Percentiles rank a stretch among this genome's conserved stretches.
Evolutionary conservation across 2,329 filamentous ascomycete genomes (phyloP).

Genomic region (Fusarium sublunatum): DNA sequence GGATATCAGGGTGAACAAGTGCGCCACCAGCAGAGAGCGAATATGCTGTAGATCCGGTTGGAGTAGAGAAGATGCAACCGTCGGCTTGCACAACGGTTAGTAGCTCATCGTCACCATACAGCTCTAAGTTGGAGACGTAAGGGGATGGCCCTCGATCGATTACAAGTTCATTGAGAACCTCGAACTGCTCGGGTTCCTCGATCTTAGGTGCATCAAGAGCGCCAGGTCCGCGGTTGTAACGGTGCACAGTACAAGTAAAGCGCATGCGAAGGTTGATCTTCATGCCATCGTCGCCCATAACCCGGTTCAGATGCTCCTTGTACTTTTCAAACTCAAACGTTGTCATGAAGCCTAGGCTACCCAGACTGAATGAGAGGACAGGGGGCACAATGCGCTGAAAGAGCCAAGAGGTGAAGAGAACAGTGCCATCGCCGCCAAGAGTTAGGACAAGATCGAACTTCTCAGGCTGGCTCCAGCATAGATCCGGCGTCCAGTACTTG

Average conservation of each 20-base stretch:
- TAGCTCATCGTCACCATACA: conserved; percentile 95
- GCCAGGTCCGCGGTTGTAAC: conserved; percentile 61
- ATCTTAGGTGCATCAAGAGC: conserved; percentile 67
- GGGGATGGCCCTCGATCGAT: conserved; percentile 97
- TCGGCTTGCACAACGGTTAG: conserved; percentile 96
- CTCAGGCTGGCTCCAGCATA: conserved; percentile 94
- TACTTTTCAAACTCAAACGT: conserved; percentile 90
- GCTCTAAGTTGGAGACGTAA: conserved; percentile 95
- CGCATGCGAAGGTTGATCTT: conserved; percentile 98
- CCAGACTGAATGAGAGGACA: conserved; percentile 84
- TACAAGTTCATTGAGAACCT: conserved; percentile 97
- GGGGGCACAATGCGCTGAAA: conserved; percentile 90
- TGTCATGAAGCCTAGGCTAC: conserved; percentile 88
- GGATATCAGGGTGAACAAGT: conserved; percentile 95
- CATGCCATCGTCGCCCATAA: conserved; percentile 97
- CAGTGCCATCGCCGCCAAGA: conserved; percentile 86
- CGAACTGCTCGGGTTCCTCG: conserved; percentile 94
- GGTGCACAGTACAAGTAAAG: conserved; percentile 97
- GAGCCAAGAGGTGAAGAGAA: conserved; percentile 90
- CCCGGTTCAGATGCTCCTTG: conserved; percentile 83
- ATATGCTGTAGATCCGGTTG: conserved; percentile 94
- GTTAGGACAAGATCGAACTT: conserved; percentile 95
- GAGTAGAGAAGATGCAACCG: conserved; percentile 97
- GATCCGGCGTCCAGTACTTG: conserved; percentile 94
- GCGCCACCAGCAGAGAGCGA: conserved; percentile 95